phyloP scores from a whole-genome alignment of 2,329 filamentous ascomycete genomes.

The Elsinoe australis region DNA sequence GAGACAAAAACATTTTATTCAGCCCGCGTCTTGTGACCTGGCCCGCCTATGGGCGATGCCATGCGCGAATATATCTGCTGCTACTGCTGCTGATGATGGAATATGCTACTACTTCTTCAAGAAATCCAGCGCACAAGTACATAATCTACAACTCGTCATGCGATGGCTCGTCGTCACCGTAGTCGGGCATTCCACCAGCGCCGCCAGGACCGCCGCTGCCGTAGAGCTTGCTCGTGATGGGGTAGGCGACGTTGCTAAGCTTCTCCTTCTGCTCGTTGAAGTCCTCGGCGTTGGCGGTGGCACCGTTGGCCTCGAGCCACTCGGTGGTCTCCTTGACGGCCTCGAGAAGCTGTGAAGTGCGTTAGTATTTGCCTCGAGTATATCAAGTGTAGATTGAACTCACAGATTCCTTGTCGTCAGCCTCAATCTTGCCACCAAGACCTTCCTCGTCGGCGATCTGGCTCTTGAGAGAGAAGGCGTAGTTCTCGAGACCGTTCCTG shows the following conservation, averaged over 20 bases:
- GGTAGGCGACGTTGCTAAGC: slow-evolving; percentile 91
- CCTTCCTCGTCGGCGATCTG: slow-evolving; percentile 95
- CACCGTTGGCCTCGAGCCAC: slow-evolving; percentile 93
- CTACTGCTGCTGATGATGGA: slow-evolving; percentile 6
- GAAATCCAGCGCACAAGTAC: slow-evolving; percentile 7
- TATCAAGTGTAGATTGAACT: slow-evolving; percentile 30
- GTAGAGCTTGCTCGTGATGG: slow-evolving; percentile 98
- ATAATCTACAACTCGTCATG: slow-evolving; percentile 44
- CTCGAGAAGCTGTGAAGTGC: slow-evolving; percentile 62
- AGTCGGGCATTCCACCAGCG: slow-evolving; percentile 50
- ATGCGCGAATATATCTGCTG: slow-evolving; percentile 13
- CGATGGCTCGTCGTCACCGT: slow-evolving; percentile 53
- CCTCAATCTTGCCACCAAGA: slow-evolving; percentile 95
- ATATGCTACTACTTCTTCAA: slow-evolving; percentile 14
- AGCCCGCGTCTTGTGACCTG: no score
- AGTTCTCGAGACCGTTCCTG: slow-evolving; percentile 96
- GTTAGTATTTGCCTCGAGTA: slow-evolving; percentile 32
- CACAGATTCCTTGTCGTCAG: slow-evolving; percentile 95
- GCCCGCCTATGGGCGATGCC: no score
- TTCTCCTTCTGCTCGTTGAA: slow-evolving; percentile 99
- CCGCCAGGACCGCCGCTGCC: slow-evolving; percentile 45
- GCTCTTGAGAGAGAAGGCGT: slow-evolving; percentile 98
- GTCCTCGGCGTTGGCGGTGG: slow-evolving; percentile 79
- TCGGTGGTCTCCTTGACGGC: slow-evolving; percentile 95
- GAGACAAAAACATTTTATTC: slow-evolving; percentile 13